Evolutionary conservation across 1,284 basidiomycete species (phyloP).

Genomic region (Lignosus rhinocerotis): DNA sequence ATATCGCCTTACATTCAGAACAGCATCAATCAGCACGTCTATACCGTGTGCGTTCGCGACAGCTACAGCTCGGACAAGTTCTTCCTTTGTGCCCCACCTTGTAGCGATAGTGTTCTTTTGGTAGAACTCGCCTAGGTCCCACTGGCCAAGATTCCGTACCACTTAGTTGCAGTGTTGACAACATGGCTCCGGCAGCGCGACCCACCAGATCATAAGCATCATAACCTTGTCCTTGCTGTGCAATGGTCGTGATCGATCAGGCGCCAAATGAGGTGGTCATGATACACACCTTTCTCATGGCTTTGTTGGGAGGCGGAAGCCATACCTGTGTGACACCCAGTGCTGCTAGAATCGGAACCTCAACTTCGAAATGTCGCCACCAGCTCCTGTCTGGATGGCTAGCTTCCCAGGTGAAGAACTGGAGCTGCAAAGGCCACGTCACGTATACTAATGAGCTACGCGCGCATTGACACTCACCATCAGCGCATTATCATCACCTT

Average conservation of each 20-base stretch:
- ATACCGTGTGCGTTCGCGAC: conserved; percentile 59
- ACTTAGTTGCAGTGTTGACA: not conserved
- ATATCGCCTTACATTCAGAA: conserved; percentile 62
- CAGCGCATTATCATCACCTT: conserved; percentile 50
- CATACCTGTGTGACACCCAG: conserved; percentile 86
- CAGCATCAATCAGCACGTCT: conserved; percentile 73
- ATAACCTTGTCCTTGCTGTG: conserved; percentile 69
- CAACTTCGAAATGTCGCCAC: conserved; percentile 82
- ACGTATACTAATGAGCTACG: not conserved
- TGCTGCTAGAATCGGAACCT: conserved; percentile 68
- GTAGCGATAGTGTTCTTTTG: conserved; percentile 81
- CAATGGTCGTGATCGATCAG: not conserved
- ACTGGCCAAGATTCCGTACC: conserved; percentile 41
- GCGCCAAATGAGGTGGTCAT: not conserved
- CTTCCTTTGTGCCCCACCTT: conserved; percentile 90
- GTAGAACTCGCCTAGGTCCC: conserved; percentile 92
- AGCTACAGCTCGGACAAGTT: conserved; percentile 70
- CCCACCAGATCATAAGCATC: conserved; percentile 79
- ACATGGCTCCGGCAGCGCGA: not conserved
- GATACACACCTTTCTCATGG: conserved; percentile 52
- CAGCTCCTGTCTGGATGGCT: conserved; percentile 61
- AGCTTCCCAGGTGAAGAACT: conserved; percentile 84
- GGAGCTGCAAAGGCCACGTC: conserved; percentile 48
- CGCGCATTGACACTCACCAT: conserved; percentile 49
- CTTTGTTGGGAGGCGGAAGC: conserved; percentile 80